Evolutionary conservation across 345 rosid genomes (phyloP).

Genomic region (Hibiscus syriacus): DNA sequence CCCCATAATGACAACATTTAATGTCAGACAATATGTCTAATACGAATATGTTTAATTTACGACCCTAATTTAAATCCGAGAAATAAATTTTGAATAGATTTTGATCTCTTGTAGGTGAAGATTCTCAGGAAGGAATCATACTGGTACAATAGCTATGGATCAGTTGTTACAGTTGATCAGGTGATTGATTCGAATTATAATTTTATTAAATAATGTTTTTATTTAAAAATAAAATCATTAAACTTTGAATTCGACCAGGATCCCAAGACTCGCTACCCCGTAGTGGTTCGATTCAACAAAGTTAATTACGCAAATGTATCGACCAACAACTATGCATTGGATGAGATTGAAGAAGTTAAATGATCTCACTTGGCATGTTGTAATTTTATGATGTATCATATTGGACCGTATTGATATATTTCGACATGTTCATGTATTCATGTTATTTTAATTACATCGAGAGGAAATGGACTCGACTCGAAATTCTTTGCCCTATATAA

Average conservation of each 20-base stretch:
- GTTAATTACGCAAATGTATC: slow-evolving; percentile 89
- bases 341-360: slow-evolving; percentile 71
- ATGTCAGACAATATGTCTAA: no score
- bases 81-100: no score
- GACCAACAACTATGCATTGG: slow-evolving; percentile 91
- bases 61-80: no score
- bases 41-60: no score
- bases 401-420: neutral
- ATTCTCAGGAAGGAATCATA: slow-evolving; percentile 79
- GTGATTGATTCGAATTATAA: slow-evolving; percentile 12
- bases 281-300: slow-evolving; percentile 84
- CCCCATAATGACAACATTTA: neutral
- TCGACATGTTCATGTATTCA: no score
- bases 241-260: no score
- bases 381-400: slow-evolving; percentile 8
- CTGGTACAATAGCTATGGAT: slow-evolving; percentile 77
- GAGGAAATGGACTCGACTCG: no score
- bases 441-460: no score
- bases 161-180: slow-evolving; percentile 90
- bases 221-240: neutral
- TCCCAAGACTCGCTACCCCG: slow-evolving; percentile 75
- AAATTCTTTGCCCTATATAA: neutral
- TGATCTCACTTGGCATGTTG: slow-evolving; percentile 16
- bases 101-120: slow-evolving; percentile 48
- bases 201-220: no score